These are phyloP conservation scores for Dacryopinax primogenitus DNA, from an alignment of 768 basidiomycete species.

Conservation along the genomic window DNA sequence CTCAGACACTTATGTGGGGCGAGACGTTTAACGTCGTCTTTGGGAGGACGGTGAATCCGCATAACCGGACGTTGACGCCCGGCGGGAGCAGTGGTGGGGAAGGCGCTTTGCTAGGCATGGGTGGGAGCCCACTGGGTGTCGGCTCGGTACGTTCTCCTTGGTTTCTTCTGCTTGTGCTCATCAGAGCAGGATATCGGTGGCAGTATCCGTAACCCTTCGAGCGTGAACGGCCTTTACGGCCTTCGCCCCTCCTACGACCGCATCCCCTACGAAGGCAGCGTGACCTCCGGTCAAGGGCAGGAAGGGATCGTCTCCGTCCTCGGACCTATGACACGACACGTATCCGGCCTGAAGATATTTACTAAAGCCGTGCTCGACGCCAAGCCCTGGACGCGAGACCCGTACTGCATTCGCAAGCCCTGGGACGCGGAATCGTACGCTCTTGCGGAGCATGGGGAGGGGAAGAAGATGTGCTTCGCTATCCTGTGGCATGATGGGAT, in stretches of 20 bases:
- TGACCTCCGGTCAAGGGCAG: slow-evolving; percentile 56
- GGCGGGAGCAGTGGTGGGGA: slow-evolving; percentile 84
- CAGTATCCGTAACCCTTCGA: slow-evolving; percentile 50
- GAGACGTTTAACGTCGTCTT: slow-evolving; percentile 65
- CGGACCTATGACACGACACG: slow-evolving; percentile 51
- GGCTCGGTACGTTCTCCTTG: slow-evolving; percentile 39
- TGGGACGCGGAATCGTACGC: slow-evolving; percentile 51
- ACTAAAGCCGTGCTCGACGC: slow-evolving; percentile 46
- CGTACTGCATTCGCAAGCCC: slow-evolving; percentile 40
- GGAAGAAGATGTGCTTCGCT: slow-evolving; percentile 40
- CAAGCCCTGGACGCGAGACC: slow-evolving; percentile 57
- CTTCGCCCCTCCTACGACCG: slow-evolving; percentile 57
- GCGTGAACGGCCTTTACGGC: slow-evolving; percentile 56
- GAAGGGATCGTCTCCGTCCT: slow-evolving; percentile 59
- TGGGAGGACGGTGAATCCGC: slow-evolving; percentile 64
- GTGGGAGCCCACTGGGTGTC: slow-evolving; percentile 43
- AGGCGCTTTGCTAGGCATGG: slow-evolving; percentile 55
- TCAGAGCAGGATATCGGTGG: background rate
- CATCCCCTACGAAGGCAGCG: slow-evolving; percentile 52
- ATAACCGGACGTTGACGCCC: slow-evolving; percentile 52
- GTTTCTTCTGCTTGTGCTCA: background rate
- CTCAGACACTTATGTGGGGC: slow-evolving; percentile 45
- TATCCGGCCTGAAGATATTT: slow-evolving; percentile 51
- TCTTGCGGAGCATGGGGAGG: slow-evolving; percentile 41
- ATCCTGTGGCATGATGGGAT: slow-evolving; percentile 56